phyloP scores from a whole-genome alignment of 2,329 filamentous ascomycete species.

The Aureobasidium musti region DNA sequence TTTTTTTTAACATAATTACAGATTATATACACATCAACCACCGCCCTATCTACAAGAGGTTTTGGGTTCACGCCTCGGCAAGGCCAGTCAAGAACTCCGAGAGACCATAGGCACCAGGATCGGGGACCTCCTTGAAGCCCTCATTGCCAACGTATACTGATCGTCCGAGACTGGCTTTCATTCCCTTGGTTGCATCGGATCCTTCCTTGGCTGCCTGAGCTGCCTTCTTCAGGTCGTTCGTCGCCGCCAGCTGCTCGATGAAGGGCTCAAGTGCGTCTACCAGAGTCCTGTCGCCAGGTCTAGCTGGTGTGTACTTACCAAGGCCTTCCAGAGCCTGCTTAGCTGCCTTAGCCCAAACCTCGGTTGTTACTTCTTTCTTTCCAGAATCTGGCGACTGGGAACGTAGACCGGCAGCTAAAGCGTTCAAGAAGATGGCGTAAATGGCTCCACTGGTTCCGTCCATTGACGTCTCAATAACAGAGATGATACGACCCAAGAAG shows the following conservation, averaged over 20 bases:
- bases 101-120: conserved; percentile 77
- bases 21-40: neutral
- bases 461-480: conserved; percentile 68
- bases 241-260: conserved; percentile 67
- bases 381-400: conserved; percentile 51
- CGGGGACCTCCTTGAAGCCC: conserved; percentile 71
- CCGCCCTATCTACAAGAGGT: no score
- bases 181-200: conserved; percentile 82
- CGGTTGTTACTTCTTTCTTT: conserved; percentile 42
- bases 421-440: conserved; percentile 87
- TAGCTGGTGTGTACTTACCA: conserved; percentile 82
- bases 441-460: conserved; percentile 75
- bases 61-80: conserved; percentile 47
- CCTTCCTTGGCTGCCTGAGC: conserved; percentile 73
- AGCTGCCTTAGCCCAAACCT: conserved; percentile 67
- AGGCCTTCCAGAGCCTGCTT: conserved; percentile 70
- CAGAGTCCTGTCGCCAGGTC: conserved; percentile 84
- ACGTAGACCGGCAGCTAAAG: conserved; percentile 69
- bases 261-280: conserved; percentile 91
- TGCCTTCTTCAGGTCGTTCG: conserved; percentile 68
- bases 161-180: conserved; percentile 84
- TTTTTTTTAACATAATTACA: neutral
- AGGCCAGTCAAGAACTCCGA: conserved; percentile 80
- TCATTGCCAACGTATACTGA: conserved; percentile 79
- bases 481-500: conserved; percentile 62